phyloP scores from a whole-genome alignment of 768 basidiomycete species.

The Crucibulum laeve region DNA sequence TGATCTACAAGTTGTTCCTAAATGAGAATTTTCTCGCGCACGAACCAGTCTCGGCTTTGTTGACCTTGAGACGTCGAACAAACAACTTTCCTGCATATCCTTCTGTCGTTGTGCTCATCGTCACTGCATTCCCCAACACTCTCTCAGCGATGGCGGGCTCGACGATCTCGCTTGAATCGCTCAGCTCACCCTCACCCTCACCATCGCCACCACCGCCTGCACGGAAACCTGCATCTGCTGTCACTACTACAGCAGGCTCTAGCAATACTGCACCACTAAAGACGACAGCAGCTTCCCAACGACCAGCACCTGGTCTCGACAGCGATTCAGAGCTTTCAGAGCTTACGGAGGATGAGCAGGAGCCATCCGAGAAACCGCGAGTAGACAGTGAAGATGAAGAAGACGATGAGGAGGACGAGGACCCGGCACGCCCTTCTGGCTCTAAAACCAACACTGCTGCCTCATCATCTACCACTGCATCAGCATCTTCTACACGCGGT shows the following conservation, averaged over 20 bases:
- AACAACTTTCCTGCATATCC: constrained; percentile 1
- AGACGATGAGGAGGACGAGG: constrained; percentile 14
- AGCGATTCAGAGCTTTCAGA: constrained; percentile 77
- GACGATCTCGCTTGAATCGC: constrained; percentile 57
- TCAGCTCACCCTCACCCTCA: constrained; percentile 67
- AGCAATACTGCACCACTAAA: constrained; percentile 11
- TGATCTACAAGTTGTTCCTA: no score
- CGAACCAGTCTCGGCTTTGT: background rate
- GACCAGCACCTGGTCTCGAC: constrained; percentile 33
- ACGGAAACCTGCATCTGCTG: constrained; percentile 10
- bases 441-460: constrained; percentile 18
- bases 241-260: constrained; percentile 16
- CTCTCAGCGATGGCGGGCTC: constrained; percentile 47
- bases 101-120: constrained; percentile 21
- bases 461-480: constrained; percentile 17
- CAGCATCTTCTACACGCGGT: constrained; percentile 13
- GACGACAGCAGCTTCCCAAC: constrained; percentile 7
- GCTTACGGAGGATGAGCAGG: constrained; percentile 79
- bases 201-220: constrained; percentile 32
- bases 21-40: constrained; percentile 7
- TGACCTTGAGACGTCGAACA: no score
- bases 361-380: constrained; percentile 24
- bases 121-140: constrained; percentile 6
- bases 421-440: constrained; percentile 2
- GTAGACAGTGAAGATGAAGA: constrained; percentile 11